Evolutionary conservation across 1,139 yeast species (phyloP).

Genomic region (Pichia sp.): DNA sequence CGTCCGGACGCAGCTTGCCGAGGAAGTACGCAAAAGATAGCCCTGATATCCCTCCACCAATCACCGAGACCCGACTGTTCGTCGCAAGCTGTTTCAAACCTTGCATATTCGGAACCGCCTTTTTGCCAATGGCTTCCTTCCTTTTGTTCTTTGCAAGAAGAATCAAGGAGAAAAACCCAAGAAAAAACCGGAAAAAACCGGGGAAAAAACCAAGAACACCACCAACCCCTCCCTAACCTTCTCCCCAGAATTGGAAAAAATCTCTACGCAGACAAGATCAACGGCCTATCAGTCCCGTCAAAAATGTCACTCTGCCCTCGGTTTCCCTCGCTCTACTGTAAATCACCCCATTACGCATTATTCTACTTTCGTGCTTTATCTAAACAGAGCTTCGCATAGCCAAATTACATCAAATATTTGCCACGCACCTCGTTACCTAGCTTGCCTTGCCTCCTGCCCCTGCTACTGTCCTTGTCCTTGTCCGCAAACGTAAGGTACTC

Average conservation of each 20-base stretch:
- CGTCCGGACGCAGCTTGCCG: slow-evolving; percentile 64
- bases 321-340: not conserved
- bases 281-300: not conserved
- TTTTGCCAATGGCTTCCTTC: not conserved
- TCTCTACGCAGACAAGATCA: not conserved
- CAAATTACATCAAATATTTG: not conserved
- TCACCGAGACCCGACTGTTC: slow-evolving; percentile 34
- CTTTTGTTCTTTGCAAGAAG: too few relatives aligned
- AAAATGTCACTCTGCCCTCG: not conserved
- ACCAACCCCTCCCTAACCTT: too few relatives aligned
- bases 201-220: too few relatives aligned
- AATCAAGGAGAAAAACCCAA: too few relatives aligned
- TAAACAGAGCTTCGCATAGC: not conserved
- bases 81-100: not conserved
- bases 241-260: too few relatives aligned
- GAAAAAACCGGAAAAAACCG: not conserved
- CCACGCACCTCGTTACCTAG: not conserved
- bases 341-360: not conserved
- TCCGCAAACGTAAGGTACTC: slow-evolving; percentile 18
- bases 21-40: slow-evolving; percentile 73
- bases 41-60: slow-evolving; percentile 91
- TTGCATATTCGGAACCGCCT: not conserved
- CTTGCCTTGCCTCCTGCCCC: not conserved
- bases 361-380: not conserved
- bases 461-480: not conserved